These are phyloP conservation scores for Aspergillus japonicus DNA, from an alignment of 2,329 filamentous ascomycete genomes.

Conservation along the genomic window DNA sequence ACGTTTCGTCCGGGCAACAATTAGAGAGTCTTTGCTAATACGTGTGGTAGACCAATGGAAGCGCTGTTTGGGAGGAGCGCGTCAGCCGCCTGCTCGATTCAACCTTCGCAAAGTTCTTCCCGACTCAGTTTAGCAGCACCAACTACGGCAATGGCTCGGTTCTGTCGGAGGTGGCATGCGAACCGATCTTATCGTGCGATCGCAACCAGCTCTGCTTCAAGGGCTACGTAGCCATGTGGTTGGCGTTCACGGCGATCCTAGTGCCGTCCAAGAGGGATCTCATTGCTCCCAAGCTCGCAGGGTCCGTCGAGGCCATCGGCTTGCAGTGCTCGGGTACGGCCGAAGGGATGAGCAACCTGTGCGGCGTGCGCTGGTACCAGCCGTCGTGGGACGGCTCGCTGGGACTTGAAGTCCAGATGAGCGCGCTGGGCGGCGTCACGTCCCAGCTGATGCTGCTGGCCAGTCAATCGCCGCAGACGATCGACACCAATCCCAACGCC, in stretches of 20 bases:
- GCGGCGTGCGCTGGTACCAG: constrained; percentile 42
- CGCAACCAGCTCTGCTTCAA: constrained; percentile 71
- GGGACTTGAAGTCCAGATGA: constrained; percentile 39
- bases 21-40: neutral
- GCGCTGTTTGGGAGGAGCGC: constrained; percentile 53
- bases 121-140: constrained; percentile 17
- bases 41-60: constrained; percentile 27
- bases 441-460: constrained; percentile 19
- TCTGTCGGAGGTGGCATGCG: constrained; percentile 66
- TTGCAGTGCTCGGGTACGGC: constrained; percentile 53
- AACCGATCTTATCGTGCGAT: constrained; percentile 59
- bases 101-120: constrained; percentile 50
- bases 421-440: constrained; percentile 26
- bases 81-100: constrained; percentile 56
- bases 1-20: constrained; percentile 12
- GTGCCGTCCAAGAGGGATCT: constrained; percentile 55
- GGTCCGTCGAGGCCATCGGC: constrained; percentile 58
- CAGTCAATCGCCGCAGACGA: constrained; percentile 36
- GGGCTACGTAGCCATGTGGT: constrained; percentile 65
- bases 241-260: constrained; percentile 58
- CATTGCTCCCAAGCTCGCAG: constrained; percentile 57
- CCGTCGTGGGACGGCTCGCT: constrained; percentile 30
- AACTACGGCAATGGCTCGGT: constrained; percentile 45
- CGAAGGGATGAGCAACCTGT: constrained; percentile 57
- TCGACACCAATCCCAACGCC: constrained; percentile 41